phyloP scores from a whole-genome alignment of 148 eudicot genomes.

The Cornus florida region DNA sequence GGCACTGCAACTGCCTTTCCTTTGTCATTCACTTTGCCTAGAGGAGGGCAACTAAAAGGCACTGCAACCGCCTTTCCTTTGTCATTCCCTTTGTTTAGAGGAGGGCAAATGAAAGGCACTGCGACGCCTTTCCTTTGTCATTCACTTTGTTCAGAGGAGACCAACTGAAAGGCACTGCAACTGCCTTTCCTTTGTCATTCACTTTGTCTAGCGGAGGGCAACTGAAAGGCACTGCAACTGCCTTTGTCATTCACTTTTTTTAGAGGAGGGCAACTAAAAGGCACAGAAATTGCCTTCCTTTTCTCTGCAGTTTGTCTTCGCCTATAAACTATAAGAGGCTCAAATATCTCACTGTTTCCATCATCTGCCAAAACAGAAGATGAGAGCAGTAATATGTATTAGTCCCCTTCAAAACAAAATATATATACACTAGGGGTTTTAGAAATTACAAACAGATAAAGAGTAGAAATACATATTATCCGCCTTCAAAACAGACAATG shows the following conservation, averaged over 20 bases:
- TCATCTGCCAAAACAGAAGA: conserved; percentile 15
- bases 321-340: conserved; percentile 7
- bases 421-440: not conserved
- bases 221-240: conserved; percentile 9
- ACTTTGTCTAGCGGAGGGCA: not conserved
- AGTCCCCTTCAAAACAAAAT: not conserved
- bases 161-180: no score
- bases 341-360: conserved; percentile 9
- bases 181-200: no score
- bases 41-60: no score
- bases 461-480: not conserved
- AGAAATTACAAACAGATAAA: no score
- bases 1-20: no score
- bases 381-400: not conserved
- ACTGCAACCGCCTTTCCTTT: no score
- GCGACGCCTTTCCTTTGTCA: no score
- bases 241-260: not conserved
- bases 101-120: no score
- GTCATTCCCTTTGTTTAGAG: no score
- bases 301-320: conserved; percentile 15
- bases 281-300: conserved; percentile 13
- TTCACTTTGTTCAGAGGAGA: no score
- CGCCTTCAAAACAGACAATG: not conserved
- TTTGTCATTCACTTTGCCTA: no score
- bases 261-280: not conserved